Base-by-base conservation (phyloP, 306 rosid species). In the Cicer pinnatifidum region DNA sequence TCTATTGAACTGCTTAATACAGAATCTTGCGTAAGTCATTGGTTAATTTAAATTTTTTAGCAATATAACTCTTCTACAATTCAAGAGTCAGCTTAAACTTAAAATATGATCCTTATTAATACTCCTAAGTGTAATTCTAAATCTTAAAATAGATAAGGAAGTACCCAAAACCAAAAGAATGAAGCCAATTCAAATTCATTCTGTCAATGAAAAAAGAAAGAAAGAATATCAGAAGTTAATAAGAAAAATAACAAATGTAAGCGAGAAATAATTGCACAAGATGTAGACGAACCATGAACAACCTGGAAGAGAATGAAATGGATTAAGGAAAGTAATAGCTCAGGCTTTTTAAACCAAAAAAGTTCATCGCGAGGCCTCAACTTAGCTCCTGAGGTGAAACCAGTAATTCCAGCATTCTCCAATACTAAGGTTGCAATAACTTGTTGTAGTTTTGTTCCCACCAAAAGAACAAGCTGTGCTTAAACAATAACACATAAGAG, bases 141-240 rank as follows among this genome's bases (percentile, higher is more conserved):
- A 38, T 66, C 56, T 46, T 72, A 61, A 39, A 41, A 75, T 15
- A 75, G 80, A 76, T 69, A 82, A 73, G 82, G 78, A 79, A 84
- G 71, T 91, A 94, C 99, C 99, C 99, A 94, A 80, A 88, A 94
- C 97, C 99, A 94, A 82, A 94, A 94, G 89, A 91, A 94, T 5
- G 99, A 89, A 62, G 99, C 99, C 87, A 94, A 56, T 72, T 94
- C 99, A 80, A 94, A 94, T 44, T 97, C 99, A 72, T 94, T 94
- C 98, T 93, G 94, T 86, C 78, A 83, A 75, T 19, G 46, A 64
- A 79, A 16, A 39, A 39, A 51, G 57, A 11, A 51, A 67, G 50
- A 10, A 62, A 57, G 20, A 50, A 46, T 11, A 51, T 78, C 47
- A 68, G 66, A 75, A 56, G 20, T 62, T 51, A 80, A 45, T 54